These are phyloP conservation scores for Phyllosticta ampelicida DNA, from an alignment of 2,329 filamentous ascomycete genomes.

Conservation along the genomic window DNA sequence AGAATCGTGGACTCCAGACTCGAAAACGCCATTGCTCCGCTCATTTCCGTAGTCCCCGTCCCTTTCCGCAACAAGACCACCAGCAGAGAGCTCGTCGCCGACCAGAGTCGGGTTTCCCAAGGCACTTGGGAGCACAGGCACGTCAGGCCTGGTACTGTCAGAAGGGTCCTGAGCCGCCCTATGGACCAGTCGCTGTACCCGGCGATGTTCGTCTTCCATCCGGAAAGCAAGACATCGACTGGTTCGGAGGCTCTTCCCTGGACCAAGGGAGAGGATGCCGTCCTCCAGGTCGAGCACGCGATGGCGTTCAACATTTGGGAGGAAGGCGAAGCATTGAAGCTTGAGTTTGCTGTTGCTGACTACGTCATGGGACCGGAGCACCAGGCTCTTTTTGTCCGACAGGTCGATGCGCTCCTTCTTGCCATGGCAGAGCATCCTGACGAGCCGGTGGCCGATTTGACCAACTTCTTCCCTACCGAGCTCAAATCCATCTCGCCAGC, in stretches of 20 bases:
- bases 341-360: constrained; percentile 20
- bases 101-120: constrained; percentile 18
- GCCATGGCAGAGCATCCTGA: constrained; percentile 21
- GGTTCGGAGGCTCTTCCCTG: constrained; percentile 15
- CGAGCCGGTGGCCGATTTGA: constrained; percentile 15
- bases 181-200: constrained; percentile 22
- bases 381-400: constrained; percentile 19
- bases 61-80: constrained; percentile 21
- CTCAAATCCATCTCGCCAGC: constrained; percentile 56
- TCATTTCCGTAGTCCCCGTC: constrained; percentile 25
- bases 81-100: constrained; percentile 16
- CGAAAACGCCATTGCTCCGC: constrained; percentile 21
- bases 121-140: constrained; percentile 19
- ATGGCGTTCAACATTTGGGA: constrained; percentile 31
- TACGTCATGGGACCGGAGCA: constrained; percentile 20
- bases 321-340: constrained; percentile 11
- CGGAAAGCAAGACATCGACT: constrained; percentile 5
- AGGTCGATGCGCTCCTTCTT: constrained; percentile 21
- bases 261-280: constrained; percentile 20
- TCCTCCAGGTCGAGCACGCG: constrained; percentile 32
- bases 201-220: constrained; percentile 25
- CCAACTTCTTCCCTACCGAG: constrained; percentile 15
- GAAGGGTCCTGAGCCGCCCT: constrained; percentile 19
- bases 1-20: constrained; percentile 20
- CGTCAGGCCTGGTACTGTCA: constrained; percentile 21